Percentiles rank a stretch among this genome's conserved stretches.
phyloP scores from a whole-genome alignment of 108 stramenopile genomes.

The Conticribra guillardii region DNA sequence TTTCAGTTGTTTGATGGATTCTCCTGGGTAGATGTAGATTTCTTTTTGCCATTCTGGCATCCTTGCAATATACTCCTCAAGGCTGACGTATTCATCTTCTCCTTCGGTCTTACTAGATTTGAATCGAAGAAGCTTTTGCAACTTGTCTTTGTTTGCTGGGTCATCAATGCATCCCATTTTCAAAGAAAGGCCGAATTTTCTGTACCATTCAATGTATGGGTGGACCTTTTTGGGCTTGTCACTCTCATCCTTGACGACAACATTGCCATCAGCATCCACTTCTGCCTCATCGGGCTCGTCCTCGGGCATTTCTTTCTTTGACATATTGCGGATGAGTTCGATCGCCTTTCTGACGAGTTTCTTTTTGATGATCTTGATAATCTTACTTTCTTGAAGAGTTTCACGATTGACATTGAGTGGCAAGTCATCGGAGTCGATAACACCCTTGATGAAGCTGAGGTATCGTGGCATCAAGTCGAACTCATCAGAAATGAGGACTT shows the following conservation, averaged over 20 bases:
- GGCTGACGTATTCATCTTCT: conserved; percentile 70
- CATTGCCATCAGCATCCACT: conserved; percentile 63
- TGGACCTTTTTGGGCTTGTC: conserved; percentile 58
- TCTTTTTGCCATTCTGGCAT: conserved; percentile 99
- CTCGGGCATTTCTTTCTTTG: conserved; percentile 52
- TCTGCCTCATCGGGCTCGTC: conserved; percentile 68
- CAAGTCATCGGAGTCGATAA: conserved; percentile 99
- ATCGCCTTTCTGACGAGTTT: conserved; percentile 98
- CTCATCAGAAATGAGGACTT: conserved; percentile 98
- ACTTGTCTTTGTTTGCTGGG: conserved; percentile 89
- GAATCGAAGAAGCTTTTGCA: conserved; percentile 95
- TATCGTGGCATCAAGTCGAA: conserved; percentile 98
- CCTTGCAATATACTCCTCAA: conserved; percentile 91
- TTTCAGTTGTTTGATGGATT: conserved; percentile 78
- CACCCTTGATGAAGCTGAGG: conserved; percentile 95
- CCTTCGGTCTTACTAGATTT: conserved; percentile 84
- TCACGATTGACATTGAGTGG: conserved; percentile 99
- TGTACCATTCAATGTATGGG: conserved; percentile 95
- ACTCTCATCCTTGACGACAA: conserved; percentile 51
- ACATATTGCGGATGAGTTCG: conserved; percentile 92
- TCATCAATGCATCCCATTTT: conserved; percentile 99
- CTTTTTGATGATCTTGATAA: conserved; percentile 99
- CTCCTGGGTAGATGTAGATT: conserved; percentile 96
- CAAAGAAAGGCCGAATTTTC: conserved; percentile 90
- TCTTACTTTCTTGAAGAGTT: conserved; percentile 96